phyloP scores from a whole-genome alignment of 2,329 filamentous ascomycete genomes.

The Alternaria gansuensis region DNA sequence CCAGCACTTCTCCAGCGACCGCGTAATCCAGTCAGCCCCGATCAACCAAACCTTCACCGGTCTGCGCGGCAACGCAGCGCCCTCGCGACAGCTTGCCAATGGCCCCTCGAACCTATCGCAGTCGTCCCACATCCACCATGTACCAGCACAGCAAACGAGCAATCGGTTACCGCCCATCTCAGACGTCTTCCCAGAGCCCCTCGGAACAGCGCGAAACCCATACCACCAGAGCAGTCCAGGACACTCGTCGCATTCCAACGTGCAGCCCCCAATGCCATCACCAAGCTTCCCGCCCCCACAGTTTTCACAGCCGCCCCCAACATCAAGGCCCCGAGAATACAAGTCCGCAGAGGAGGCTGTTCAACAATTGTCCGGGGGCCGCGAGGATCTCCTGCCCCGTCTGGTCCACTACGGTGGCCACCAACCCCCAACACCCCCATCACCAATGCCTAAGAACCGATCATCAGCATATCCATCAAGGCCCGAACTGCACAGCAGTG shows the following conservation, averaged over 20 bases:
- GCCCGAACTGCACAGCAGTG: constrained; percentile 58
- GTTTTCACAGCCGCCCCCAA: constrained; percentile 61
- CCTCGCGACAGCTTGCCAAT: constrained; percentile 80
- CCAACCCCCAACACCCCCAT: constrained; percentile 91
- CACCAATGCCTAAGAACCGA: constrained; percentile 66
- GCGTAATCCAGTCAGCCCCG: constrained; percentile 95
- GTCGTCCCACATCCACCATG: constrained; percentile 89
- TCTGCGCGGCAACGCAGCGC: constrained; percentile 69
- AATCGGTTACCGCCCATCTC: constrained; percentile 93
- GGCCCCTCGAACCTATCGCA: constrained; percentile 83
- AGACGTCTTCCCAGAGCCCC: constrained; percentile 88
- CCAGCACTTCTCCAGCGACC: constrained; percentile 89
- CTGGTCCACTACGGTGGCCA: constrained; percentile 95
- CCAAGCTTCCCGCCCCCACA: constrained; percentile 72
- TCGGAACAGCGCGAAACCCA: constrained; percentile 61
- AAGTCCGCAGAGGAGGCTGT: constrained; percentile 96
- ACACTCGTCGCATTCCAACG: constrained; percentile 70
- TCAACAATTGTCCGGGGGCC: constrained; percentile 86
- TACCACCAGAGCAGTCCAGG: constrained; percentile 71
- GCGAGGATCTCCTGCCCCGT: constrained; percentile 89
- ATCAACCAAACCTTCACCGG: constrained; percentile 95
- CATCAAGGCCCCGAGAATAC: constrained; percentile 78
- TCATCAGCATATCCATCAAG: constrained; percentile 43
- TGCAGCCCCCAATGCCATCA: constrained; percentile 76
- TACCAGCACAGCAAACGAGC: constrained; percentile 85